These are phyloP conservation scores for Seiridium unicorne DNA, from an alignment of 2,329 filamentous ascomycete genomes.

Conservation along the genomic window DNA sequence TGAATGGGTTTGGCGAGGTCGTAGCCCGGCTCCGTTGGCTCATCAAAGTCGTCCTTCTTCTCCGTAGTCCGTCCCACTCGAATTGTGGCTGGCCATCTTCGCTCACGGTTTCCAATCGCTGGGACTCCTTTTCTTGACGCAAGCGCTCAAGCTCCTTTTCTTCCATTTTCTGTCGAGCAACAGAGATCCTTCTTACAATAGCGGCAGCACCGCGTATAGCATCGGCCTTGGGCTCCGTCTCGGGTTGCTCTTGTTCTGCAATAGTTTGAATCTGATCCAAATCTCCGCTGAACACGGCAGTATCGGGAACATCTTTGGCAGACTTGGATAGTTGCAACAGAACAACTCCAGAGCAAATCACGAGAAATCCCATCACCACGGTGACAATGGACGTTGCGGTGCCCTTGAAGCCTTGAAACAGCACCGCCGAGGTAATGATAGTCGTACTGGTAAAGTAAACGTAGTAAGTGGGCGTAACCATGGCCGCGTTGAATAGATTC, in stretches of 20 bases:
- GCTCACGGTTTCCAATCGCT: slow-evolving; percentile 70
- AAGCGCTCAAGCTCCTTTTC: slow-evolving; percentile 75
- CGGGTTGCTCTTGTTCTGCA: slow-evolving; percentile 92
- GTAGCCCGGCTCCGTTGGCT: slow-evolving; percentile 34
- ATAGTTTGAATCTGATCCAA: slow-evolving; percentile 94
- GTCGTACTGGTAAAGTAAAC: slow-evolving; percentile 97
- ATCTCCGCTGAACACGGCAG: slow-evolving; percentile 88
- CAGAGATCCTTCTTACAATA: slow-evolving; percentile 80
- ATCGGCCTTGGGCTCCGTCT: slow-evolving; percentile 93
- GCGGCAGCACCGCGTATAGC: slow-evolving; percentile 89
- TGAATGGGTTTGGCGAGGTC: slow-evolving; percentile 28
- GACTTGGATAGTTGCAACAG: slow-evolving; percentile 96
- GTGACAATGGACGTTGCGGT: slow-evolving; percentile 77
- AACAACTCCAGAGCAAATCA: slow-evolving; percentile 90
- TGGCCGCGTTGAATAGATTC: slow-evolving; percentile 92
- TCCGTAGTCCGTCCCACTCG: slow-evolving; percentile 89
- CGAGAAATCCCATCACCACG: slow-evolving; percentile 88
- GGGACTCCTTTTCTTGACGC: slow-evolving; percentile 72
- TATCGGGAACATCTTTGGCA: slow-evolving; percentile 93
- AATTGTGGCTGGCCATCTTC: slow-evolving; percentile 70
- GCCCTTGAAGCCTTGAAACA: slow-evolving; percentile 94
- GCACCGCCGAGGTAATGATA: slow-evolving; percentile 86
- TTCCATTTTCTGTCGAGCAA: slow-evolving; percentile 73
- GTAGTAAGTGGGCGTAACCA: slow-evolving; percentile 98
- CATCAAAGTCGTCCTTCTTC: slow-evolving; percentile 59